Base-by-base conservation (phyloP, 2,329 filamentous ascomycete species). In the Fusarium sp. region DNA sequence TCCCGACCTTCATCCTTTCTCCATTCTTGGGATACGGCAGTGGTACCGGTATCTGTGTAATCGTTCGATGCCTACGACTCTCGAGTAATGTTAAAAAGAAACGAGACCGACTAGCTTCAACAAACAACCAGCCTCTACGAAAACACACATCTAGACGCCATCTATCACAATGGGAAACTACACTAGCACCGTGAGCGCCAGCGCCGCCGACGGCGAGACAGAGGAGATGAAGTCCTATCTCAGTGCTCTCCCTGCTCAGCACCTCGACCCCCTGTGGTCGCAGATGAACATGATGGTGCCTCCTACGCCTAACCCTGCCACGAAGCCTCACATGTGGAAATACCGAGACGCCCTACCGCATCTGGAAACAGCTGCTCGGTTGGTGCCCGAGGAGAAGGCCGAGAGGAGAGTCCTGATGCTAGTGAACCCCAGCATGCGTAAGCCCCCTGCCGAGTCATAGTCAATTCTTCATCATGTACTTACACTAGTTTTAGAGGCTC, bases 391-490 rank as follows among this genome's bases (percentile, higher is more conserved):
- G 59, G 79, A 84, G 54, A 79, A 84, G 71, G 84, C 84, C 3
- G 84, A 86, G 78, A 70, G 84, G 38, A 70, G 84, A 56, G 84
- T 86, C 0, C 52, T 84, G 25, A 86, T 86, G 83, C 79, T 86
- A 1, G 80, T 84, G 0, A 86, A 86, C 56, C 84, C 84, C 0
- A 89, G 88, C 72, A 91, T 89, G 13, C 89, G 76, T 79, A 54
- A 63, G 75, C 74, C 14, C 14, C 9, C n/a, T 13, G 1, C 18
- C 14, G 1, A 4, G 16, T 13, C 3, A 1, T 2, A 5, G 0
- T 11, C 1, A 14, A 25, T n/a, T 25, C 5, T 8, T 57, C 4
- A 16, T 22, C 7, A 20, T 1, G 13, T 0, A 18, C 70, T 72
- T 1, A 71, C 52, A 8, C 18, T 18, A 1, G 2, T 3, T 1